These are phyloP conservation scores for Podospora tetraspora DNA, from an alignment of 495 filamentous ascomycete genomes.

Conservation along the genomic window DNA sequence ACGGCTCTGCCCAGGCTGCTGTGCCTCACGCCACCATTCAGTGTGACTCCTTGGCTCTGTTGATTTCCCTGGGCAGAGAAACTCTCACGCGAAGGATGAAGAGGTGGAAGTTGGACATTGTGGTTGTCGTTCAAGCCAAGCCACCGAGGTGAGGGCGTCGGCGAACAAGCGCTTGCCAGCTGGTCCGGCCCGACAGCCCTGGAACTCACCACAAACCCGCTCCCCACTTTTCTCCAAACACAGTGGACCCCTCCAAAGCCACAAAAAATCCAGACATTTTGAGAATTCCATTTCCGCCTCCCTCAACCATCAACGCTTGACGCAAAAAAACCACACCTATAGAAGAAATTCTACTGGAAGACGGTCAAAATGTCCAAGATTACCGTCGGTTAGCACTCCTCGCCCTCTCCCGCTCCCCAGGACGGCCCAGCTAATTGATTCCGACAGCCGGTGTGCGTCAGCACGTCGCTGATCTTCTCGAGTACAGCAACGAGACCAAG, in stretches of 20 bases:
- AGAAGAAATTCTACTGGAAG: conserved; percentile 46
- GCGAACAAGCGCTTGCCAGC: neutral
- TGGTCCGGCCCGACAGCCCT: conserved; percentile 1
- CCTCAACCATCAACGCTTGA: conserved; percentile 22
- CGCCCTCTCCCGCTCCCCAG: neutral
- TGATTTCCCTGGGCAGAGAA: neutral
- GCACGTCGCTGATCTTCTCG: conserved; percentile 83
- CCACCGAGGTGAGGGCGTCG: neutral
- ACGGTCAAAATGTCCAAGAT: conserved; percentile 61
- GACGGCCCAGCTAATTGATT: conserved; percentile 16
- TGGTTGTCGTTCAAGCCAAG: neutral
- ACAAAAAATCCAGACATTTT: conserved; percentile 18
- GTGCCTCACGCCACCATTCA: neutral
- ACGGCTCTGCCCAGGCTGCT: neutral
- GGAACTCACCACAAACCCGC: neutral
- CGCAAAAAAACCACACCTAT: conserved; percentile 65
- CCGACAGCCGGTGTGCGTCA: conserved; percentile 85
- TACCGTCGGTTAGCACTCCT: conserved; percentile 52
- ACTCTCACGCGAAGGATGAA: neutral
- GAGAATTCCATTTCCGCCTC: conserved; percentile 19
- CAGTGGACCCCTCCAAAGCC: conserved; percentile 13
- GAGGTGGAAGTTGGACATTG: neutral
- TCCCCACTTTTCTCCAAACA: neutral
- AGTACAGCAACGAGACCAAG: conserved; percentile 95
- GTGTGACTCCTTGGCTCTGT: neutral